Evolutionary conservation across 148 eudicot genomes (phyloP), one percentile per base, ranked within the genome.

Genomic region (Rheum nobile): DNA sequence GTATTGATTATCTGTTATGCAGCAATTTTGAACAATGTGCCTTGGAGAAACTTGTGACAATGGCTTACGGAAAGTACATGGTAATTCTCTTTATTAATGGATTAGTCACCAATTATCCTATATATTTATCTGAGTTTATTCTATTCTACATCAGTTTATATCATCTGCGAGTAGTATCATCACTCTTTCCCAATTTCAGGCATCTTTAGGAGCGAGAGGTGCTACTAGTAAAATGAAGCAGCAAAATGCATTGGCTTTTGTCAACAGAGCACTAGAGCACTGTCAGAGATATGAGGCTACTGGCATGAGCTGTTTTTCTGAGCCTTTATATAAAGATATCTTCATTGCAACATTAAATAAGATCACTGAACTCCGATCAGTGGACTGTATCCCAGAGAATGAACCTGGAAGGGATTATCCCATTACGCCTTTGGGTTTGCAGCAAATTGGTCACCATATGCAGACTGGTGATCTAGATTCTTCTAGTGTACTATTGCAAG

Each of bases 21-120:
- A 89, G 94, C 88, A 84, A 82, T 63, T 87, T 79, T 74, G 88
- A 87, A 79, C 85, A 69, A 48, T 75, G 41, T 80, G 91, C 89
- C 74, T 81, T 89, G 75, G 87, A 87, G 77, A 83, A 84, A 79
- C 89, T 87, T 13, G 79, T 84, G 0, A 73, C 72, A 47, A 81
- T 89, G 86, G 91, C 91, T 73, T 87, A 84, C 74, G 88, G 77
- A 19, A 89, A 89, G 63, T 89, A 87, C 79, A 85, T 84, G 94
- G 94, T 89, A 85, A 76, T 71, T 47, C 43, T 76, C n/a, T 26
- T 44, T 24, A 38, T 74, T 32, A 29, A 11, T 16, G 70, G 21
- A 65, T 65, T 31, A 32, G 6, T 65, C 32, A 7, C 70, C 70
- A 57, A 54, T 57, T 28, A 57, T 14, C 67, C 12, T 54, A 22